A percentile compares a stretch with the other conserved stretches of the same genome.
phyloP scores from a whole-genome alignment of 768 basidiomycete species.

The Naganishia kalamii region DNA sequence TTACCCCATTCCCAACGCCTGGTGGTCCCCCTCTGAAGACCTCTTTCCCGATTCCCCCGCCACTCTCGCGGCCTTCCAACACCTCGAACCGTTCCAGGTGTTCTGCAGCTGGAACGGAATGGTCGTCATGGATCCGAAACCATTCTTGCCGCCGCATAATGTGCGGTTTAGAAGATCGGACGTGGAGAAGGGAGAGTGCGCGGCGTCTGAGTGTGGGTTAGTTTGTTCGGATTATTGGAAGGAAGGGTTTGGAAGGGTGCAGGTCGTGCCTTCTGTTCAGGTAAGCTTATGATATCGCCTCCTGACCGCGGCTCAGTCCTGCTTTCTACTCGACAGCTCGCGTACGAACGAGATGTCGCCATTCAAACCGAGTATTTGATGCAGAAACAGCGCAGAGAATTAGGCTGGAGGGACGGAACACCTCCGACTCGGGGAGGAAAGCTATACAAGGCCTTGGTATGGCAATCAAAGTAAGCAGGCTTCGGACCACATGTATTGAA shows the following conservation, averaged over 20 bases:
- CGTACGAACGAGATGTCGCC: constrained; percentile 39
- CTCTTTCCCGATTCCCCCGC: constrained; percentile 34
- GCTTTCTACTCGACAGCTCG: constrained; percentile 25
- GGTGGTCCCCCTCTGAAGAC: constrained; percentile 41
- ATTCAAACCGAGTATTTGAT: constrained; percentile 31
- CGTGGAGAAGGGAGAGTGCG: constrained; percentile 35
- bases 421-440: constrained; percentile 26
- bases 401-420: constrained; percentile 39
- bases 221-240: constrained; percentile 42
- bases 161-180: constrained; percentile 42
- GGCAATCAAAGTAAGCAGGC: constrained; percentile 29
- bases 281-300: constrained; percentile 25
- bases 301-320: neutral
- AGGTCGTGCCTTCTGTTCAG: constrained; percentile 45
- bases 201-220: constrained; percentile 39
- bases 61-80: constrained; percentile 25
- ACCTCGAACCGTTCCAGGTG: constrained; percentile 39
- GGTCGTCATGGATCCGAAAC: constrained; percentile 37
- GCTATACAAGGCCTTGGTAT: constrained; percentile 25
- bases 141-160: constrained; percentile 43
- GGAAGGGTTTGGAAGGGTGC: constrained; percentile 36
- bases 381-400: constrained; percentile 21
- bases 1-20: constrained; percentile 39
- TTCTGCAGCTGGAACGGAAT: constrained; percentile 47
- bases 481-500: neutral